Evolutionary conservation across 2,329 filamentous ascomycete species (phyloP).

Genomic region (Nemania sp.): DNA sequence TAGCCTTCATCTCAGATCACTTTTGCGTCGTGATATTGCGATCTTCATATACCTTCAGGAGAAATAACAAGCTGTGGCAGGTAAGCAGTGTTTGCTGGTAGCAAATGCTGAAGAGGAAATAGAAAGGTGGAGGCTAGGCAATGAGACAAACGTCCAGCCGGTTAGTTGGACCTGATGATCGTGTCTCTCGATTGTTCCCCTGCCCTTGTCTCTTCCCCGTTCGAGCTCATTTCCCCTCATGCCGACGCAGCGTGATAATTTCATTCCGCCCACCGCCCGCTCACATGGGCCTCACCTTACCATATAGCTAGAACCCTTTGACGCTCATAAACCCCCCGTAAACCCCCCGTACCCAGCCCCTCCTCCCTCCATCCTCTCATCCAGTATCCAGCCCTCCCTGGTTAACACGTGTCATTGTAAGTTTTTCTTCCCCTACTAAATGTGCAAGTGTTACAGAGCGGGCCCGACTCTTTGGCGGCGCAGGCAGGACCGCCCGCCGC

Average conservation of each 20-base stretch:
- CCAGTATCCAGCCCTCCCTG: no score
- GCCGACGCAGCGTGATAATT: constrained; percentile 18
- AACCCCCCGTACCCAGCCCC: no score
- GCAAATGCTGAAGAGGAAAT: neutral
- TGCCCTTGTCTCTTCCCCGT: neutral
- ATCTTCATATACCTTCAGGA: constrained; percentile 20
- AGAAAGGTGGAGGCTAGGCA: neutral
- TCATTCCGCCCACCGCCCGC: constrained; percentile 18
- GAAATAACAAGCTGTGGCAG: neutral
- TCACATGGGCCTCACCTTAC: neutral
- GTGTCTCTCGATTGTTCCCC: neutral
- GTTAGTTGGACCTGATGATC: constrained; percentile 10
- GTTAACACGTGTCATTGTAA: constrained; percentile 22
- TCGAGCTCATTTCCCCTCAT: constrained; percentile 2
- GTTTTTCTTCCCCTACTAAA: neutral
- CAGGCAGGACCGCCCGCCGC: no score
- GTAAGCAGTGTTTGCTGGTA: no score
- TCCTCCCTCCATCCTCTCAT: no score
- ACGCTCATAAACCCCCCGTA: no score
- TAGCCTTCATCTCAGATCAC: constrained; percentile 16
- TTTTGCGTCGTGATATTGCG: neutral
- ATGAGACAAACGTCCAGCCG: neutral
- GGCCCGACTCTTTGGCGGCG: constrained; percentile 2
- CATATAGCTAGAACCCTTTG: no score
- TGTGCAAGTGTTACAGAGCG: constrained; percentile 3